Conservation (phyloP, 441 rosid species). For the Syzygium malaccense region DNA sequence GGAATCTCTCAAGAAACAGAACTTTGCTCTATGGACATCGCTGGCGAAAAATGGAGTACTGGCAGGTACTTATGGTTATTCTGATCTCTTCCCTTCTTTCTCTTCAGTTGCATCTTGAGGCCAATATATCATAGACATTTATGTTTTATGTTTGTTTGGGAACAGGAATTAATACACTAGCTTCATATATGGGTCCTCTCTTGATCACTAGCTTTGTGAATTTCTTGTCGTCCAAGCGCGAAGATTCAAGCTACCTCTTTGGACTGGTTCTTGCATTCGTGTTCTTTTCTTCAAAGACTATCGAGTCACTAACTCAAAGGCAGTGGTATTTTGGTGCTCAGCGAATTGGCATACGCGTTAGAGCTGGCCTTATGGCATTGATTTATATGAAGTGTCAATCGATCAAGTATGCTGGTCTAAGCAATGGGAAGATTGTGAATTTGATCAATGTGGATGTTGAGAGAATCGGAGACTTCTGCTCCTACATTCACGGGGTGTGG, state of each 20-base stretch:
- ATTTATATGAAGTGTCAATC: slow-evolving; percentile 48
- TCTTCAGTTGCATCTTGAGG: neutral
- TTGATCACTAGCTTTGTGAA: slow-evolving; percentile 53
- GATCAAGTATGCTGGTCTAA: slow-evolving; percentile 25
- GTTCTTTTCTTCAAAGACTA: slow-evolving; percentile 53
- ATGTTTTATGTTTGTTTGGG: neutral
- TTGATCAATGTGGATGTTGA: slow-evolving; percentile 59
- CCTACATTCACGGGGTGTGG: slow-evolving; percentile 63
- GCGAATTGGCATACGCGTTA: slow-evolving; percentile 41
- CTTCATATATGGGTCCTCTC: slow-evolving; percentile 58
- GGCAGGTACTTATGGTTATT: slow-evolving; percentile 30
- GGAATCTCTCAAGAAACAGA: slow-evolving; percentile 31
- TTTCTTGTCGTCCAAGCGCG: slow-evolving; percentile 31
- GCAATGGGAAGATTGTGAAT: slow-evolving; percentile 48
- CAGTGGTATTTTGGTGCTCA: slow-evolving; percentile 76
- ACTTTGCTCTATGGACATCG: slow-evolving; percentile 36
- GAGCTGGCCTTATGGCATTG: slow-evolving; percentile 47
- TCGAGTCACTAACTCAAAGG: slow-evolving; percentile 51
- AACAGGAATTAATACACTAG: slow-evolving; percentile 45
- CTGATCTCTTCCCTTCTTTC: neutral
- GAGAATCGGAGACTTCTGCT: slow-evolving; percentile 57
- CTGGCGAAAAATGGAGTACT: slow-evolving; percentile 37
- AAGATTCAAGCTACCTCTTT: slow-evolving; percentile 21
- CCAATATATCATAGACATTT: neutral
- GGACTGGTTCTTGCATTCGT: slow-evolving; percentile 43